Evolutionary conservation across 805 yeast species (phyloP).

Genomic region (Barnettozyma salicaria): DNA sequence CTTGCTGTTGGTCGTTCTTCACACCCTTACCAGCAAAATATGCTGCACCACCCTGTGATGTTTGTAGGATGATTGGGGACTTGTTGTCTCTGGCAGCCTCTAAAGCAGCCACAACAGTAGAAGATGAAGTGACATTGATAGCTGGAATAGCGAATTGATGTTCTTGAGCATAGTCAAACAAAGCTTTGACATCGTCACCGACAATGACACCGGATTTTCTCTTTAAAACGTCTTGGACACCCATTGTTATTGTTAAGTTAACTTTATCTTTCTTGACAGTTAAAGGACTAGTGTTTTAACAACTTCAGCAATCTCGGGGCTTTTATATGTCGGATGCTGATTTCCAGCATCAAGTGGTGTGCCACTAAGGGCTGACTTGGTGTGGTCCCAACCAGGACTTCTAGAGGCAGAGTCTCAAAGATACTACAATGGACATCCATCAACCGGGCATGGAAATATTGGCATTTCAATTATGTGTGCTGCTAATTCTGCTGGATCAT

Average conservation of each 20-base stretch:
- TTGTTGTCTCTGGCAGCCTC: slow-evolving; percentile 95
- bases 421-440: too few species aligned
- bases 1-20: slow-evolving; percentile 85
- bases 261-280: background rate
- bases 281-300: background rate
- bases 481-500: too few species aligned
- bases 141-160: slow-evolving; percentile 97
- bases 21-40: slow-evolving; percentile 99
- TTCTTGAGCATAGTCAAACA: slow-evolving; percentile 89
- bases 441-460: too few species aligned
- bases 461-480: too few species aligned
- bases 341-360: slow-evolving; percentile 5
- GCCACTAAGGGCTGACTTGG: background rate
- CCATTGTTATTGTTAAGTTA: slow-evolving; percentile 35
- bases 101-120: slow-evolving; percentile 93
- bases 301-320: background rate
- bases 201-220: slow-evolving; percentile 97
- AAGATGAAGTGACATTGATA: slow-evolving; percentile 95
- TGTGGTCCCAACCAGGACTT: background rate
- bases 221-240: slow-evolving; percentile 67
- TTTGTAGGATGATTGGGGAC: slow-evolving; percentile 94
- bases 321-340: background rate
- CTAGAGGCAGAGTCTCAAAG: background rate
- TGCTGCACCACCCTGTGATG: slow-evolving; percentile 99
- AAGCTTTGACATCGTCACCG: slow-evolving; percentile 86